phyloP scores from a whole-genome alignment of 257 asterid species.

The Gentiana straminea region DNA sequence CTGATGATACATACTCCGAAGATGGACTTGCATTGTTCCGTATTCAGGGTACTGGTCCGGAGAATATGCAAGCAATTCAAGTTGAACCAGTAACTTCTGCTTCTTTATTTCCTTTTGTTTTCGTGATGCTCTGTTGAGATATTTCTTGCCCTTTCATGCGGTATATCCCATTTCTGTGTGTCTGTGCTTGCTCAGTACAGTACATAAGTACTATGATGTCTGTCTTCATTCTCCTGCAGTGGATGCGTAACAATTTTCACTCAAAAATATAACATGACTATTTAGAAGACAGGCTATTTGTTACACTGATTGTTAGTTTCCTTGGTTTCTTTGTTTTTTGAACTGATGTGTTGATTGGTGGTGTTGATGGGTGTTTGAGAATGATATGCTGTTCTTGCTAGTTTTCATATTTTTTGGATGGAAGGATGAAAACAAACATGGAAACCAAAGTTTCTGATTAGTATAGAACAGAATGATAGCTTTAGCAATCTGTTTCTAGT shows the following conservation, averaged over 20 bases:
- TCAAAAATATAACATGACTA: too few relatives aligned
- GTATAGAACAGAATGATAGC: too few relatives aligned
- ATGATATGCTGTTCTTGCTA: too few relatives aligned
- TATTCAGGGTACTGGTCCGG: slow-evolving; percentile 67
- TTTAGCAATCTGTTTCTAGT: too few relatives aligned
- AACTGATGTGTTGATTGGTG: neutral
- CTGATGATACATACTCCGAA: slow-evolving; percentile 52
- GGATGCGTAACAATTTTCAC: too few relatives aligned
- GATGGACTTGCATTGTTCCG: slow-evolving; percentile 61
- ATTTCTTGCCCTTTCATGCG: neutral
- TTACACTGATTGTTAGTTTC: too few relatives aligned
- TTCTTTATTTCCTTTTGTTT: slow-evolving; percentile 1
- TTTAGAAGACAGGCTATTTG: too few relatives aligned
- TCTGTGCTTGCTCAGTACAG: neutral
- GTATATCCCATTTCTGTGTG: neutral
- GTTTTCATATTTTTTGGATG: too few relatives aligned
- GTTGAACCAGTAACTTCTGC: slow-evolving; percentile 56
- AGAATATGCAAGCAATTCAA: slow-evolving; percentile 84
- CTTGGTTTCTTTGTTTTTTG: too few relatives aligned
- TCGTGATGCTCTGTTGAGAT: neutral
- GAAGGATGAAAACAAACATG: too few relatives aligned
- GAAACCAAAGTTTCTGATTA: too few relatives aligned
- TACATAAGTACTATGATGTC: neutral
- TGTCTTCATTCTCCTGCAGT: neutral
- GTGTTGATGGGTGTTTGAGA: neutral